A percentile compares a stretch with the other conserved stretches of the same genome.
Evolutionary conservation across 352 stramenopile genomes (phyloP).

Genomic region (Phytopythium litorale): DNA sequence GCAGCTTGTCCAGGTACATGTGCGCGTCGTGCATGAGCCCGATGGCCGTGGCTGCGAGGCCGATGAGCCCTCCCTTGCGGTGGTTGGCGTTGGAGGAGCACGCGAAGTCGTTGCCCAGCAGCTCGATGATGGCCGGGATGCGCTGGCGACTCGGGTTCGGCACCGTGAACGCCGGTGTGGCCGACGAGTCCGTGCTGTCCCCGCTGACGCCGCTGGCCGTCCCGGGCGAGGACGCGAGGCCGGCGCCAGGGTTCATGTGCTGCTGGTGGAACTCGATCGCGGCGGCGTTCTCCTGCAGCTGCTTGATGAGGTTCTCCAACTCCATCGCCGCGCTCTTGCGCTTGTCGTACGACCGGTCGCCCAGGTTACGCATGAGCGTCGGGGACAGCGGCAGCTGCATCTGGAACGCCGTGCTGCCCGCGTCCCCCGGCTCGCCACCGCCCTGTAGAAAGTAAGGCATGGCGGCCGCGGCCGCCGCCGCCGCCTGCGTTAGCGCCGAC

Average conservation of each 20-base stretch:
- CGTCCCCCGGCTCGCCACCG: slow-evolving; percentile 20
- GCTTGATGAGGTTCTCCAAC: slow-evolving; percentile 98
- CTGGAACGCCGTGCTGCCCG: slow-evolving; percentile 19
- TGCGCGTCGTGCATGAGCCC: slow-evolving; percentile 94
- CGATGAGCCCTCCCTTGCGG: slow-evolving; percentile 98
- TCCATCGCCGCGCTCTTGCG: slow-evolving; percentile 98
- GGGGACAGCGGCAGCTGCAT: slow-evolving; percentile 71
- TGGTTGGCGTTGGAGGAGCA: slow-evolving; percentile 98
- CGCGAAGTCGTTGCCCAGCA: slow-evolving; percentile 97
- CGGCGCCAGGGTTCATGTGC: slow-evolving; percentile 25
- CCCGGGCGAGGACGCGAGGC: slow-evolving; percentile 1
- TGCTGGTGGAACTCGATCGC: slow-evolving; percentile 63
- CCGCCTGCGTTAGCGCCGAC: slow-evolving; percentile 48
- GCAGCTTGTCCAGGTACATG: slow-evolving; percentile 90
- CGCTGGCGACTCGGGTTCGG: slow-evolving; percentile 60
- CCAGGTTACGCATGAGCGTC: slow-evolving; percentile 88
- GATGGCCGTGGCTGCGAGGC: slow-evolving; percentile 96
- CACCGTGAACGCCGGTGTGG: slow-evolving; percentile 6
- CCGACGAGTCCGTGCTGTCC: slow-evolving; percentile 17
- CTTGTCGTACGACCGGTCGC: slow-evolving; percentile 99
- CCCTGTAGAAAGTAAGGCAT: slow-evolving; percentile 39
- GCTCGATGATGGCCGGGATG: slow-evolving; percentile 94
- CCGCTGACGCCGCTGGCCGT: slow-evolving; percentile 16
- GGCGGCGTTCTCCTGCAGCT: slow-evolving; percentile 92
- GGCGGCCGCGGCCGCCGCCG: slow-evolving; percentile 30